Evolutionary conservation across 108 stramenopile species (phyloP).

Genomic region (Nitzschia sp.): DNA sequence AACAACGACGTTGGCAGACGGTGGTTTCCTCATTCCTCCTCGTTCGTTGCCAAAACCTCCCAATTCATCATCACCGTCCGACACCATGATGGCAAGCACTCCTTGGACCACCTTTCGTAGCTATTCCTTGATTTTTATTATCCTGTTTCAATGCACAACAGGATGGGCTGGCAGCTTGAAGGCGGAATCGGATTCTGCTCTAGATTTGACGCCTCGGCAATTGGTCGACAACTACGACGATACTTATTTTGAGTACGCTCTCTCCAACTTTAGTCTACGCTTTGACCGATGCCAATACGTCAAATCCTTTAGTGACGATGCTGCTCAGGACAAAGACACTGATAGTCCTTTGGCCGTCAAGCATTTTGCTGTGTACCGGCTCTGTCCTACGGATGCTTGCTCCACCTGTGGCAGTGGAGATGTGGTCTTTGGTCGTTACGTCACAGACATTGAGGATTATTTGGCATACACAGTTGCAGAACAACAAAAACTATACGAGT

Average conservation of each 20-base stretch:
- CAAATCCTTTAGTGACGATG: conserved; percentile 56
- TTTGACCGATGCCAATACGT: conserved; percentile 82
- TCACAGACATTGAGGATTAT: conserved; percentile 61
- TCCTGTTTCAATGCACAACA: no score
- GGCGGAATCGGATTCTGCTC: no score
- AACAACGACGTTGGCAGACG: no score
- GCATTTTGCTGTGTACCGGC: conserved; percentile 71
- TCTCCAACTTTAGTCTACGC: conserved; percentile 61
- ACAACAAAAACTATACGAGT: conserved; percentile 52
- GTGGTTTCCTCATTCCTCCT: no score
- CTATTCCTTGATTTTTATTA: no score
- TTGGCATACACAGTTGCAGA: conserved; percentile 51
- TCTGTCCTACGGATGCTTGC: conserved; percentile 62
- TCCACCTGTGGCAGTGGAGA: conserved; percentile 37
- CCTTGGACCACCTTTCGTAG: no score
- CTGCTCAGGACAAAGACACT: conserved; percentile 44
- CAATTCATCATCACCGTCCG: no score
- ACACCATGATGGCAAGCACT: no score
- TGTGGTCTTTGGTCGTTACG: conserved; percentile 62
- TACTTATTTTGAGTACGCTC: conserved; percentile 27
- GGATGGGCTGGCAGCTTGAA: no score
- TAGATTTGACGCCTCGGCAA: not conserved
- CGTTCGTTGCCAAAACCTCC: no score
- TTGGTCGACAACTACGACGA: not conserved
- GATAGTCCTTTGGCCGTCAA: conserved; percentile 51